These are phyloP conservation scores for Lepiota subincarnata DNA, from an alignment of 768 basidiomycete genomes.

Conservation along the genomic window DNA sequence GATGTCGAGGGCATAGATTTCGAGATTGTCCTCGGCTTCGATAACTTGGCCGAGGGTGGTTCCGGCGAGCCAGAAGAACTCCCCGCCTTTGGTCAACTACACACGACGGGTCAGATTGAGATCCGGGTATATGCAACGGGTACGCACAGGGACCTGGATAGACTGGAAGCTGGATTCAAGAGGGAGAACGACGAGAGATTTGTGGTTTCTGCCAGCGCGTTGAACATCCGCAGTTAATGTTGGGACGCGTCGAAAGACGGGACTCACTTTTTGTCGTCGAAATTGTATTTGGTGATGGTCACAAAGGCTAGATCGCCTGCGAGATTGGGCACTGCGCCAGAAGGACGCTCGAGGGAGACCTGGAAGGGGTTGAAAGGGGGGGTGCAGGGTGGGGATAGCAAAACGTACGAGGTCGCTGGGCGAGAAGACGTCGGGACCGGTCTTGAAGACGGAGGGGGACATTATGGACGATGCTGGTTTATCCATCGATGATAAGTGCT, in stretches of 20 bases:
- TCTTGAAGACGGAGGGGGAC: constrained; percentile 52
- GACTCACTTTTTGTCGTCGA: constrained; percentile 69
- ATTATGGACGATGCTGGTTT: constrained; percentile 14
- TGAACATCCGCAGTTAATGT: not conserved
- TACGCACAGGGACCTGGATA: constrained; percentile 45
- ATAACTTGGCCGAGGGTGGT: constrained; percentile 71
- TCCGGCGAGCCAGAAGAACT: constrained; percentile 74
- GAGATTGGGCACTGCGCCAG: constrained; percentile 59
- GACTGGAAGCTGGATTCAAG: constrained; percentile 48
- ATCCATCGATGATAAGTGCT: constrained; percentile 37
- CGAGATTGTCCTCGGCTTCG: constrained; percentile 47
- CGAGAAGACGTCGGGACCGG: constrained; percentile 56
- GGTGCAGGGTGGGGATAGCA: not conserved
- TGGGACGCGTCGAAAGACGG: not conserved
- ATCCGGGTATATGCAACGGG: not conserved
- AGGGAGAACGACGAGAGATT: constrained; percentile 59
- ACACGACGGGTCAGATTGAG: not conserved
- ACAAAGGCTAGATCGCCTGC: constrained; percentile 67
- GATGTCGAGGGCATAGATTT: constrained; percentile 60
- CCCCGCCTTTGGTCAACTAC: constrained; percentile 62
- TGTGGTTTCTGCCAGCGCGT: constrained; percentile 52
- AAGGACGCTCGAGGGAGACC: constrained; percentile 64
- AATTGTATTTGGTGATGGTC: constrained; percentile 62
- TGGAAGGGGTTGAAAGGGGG: constrained; percentile 13
- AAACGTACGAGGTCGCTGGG: constrained; percentile 57